Percentiles rank a stretch among this genome's conserved stretches.
These are phyloP conservation scores for Limonium bicolor DNA, from an alignment of 148 eudicot species.

Conservation along the genomic window DNA sequence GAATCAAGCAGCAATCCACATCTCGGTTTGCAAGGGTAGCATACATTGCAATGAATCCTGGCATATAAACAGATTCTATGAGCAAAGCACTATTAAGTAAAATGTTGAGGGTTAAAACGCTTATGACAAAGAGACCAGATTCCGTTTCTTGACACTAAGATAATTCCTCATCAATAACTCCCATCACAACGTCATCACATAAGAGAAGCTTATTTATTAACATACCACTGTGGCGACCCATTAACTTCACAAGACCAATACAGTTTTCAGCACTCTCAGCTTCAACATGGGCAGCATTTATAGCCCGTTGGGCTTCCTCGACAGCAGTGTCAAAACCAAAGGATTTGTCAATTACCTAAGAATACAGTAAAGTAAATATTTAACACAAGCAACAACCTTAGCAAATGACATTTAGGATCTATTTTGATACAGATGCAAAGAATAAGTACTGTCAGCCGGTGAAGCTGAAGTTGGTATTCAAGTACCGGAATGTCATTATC, in stretches of 20 bases:
- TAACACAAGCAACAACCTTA: neutral
- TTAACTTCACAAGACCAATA: slow-evolving; percentile 6
- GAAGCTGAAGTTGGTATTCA: slow-evolving; percentile 1
- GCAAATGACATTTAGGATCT: neutral
- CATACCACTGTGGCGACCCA: slow-evolving; percentile 7
- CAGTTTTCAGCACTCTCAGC: slow-evolving; percentile 5
- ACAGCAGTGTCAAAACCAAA: slow-evolving; percentile 95
- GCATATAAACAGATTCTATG: too few species aligned
- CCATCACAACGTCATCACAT: too few species aligned
- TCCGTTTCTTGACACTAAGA: too few species aligned
- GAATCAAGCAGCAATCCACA: slow-evolving; percentile 32
- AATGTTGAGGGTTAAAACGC: too few species aligned
- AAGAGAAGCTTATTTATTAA: too few species aligned
- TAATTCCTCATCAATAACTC: too few species aligned
- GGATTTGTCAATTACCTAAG: slow-evolving; percentile 77
- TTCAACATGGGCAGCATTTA: slow-evolving; percentile 7
- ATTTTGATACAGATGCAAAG: neutral
- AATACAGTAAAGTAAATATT: neutral
- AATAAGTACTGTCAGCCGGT: neutral
- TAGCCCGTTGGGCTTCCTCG: slow-evolving; percentile 75
- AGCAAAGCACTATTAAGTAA: too few species aligned
- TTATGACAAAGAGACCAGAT: too few species aligned
- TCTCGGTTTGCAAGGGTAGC: slow-evolving; percentile 25
- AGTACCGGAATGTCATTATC: slow-evolving; percentile 92
- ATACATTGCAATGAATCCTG: slow-evolving; percentile 19